Base-by-base conservation (phyloP, 371 early-diverging fungal species). In the Circinella minor region DNA sequence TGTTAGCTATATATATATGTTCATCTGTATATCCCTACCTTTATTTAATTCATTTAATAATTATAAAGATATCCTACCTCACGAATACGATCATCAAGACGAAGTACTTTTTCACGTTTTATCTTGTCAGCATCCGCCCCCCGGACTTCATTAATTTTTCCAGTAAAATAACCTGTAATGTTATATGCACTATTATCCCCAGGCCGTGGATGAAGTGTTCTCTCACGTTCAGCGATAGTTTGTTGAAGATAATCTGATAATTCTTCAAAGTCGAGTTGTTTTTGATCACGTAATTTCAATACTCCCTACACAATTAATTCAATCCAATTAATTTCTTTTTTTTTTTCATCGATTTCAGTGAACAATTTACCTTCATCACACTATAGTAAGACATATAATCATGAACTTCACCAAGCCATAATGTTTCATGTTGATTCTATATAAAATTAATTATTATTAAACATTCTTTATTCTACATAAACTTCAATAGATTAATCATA, bases 231-330 rank as follows among this genome's bases (percentile, higher is more conserved):
- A 39, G 80, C 86, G 62, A 77, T 76, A 36, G 87, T 92, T 71
- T 79, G 82, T 71, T 90, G 86, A 46, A 93, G 79, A 69, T 92
- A 96, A 66, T 88, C 88, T 1, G 91, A 85, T 36, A 97, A 82
- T 55, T 94, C 97, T 79, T 97, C 97, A 79, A 88, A 91, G 81
- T 97, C 98, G 6, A 96, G 80, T 74, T 97, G 97, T 78, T 96
- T 97, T 78, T 96, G 96, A 78, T 97, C 98, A 14, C 97, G 85
- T 57, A 91, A 71, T 70, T 92, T 93, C 37, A 97, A 81, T 13
- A 94, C 74, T 77, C 59, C 89, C 89, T 91, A 38, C 17, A 63
- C 0, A 13, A 13, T 8, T 13, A n/a, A 66, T 34, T 37, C n/a
- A 51, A 18, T 38, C 27, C 55, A n/a, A 66, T 38, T 10, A 11